phyloP scores from a whole-genome alignment of 352 stramenopile genomes.

The Heterotrichella gracilis region DNA sequence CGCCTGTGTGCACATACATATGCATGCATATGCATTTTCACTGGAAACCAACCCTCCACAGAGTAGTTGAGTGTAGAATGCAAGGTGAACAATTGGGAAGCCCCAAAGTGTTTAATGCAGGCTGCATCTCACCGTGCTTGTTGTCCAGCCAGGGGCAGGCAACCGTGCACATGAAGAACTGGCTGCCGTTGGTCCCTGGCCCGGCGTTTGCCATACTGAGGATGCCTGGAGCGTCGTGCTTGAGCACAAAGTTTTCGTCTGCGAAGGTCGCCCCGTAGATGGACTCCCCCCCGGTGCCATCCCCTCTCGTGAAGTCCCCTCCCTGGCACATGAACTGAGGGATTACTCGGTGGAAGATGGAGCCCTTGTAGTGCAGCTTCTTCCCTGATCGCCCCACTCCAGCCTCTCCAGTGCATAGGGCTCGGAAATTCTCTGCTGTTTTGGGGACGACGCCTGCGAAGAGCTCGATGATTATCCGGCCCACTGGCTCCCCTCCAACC shows the following conservation, averaged over 20 bases:
- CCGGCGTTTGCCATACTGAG: slow-evolving; percentile 50
- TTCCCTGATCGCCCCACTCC: slow-evolving; percentile 51
- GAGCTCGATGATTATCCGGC: slow-evolving; percentile 78
- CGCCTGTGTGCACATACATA: not conserved
- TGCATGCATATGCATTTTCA: too few species aligned
- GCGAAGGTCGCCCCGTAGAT: slow-evolving; percentile 59
- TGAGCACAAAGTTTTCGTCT: slow-evolving; percentile 49
- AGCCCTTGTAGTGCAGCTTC: slow-evolving; percentile 72
- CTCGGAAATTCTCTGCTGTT: slow-evolving; percentile 87
- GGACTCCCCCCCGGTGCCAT: slow-evolving; percentile 58
- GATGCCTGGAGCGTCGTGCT: slow-evolving; percentile 32
- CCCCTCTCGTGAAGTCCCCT: slow-evolving; percentile 60
- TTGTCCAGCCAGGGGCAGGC: slow-evolving; percentile 62
- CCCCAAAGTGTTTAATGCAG: too few species aligned
- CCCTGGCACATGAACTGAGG: slow-evolving; percentile 61
- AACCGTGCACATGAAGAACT: slow-evolving; percentile 80
- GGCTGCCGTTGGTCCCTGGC: slow-evolving; percentile 26
- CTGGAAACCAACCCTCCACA: too few species aligned
- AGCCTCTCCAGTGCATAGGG: slow-evolving; percentile 83
- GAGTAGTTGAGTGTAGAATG: too few species aligned
- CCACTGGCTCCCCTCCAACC: slow-evolving; percentile 46
- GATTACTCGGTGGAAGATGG: slow-evolving; percentile 78
- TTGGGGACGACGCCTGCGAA: slow-evolving; percentile 66
- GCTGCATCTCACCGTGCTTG: slow-evolving; percentile 56
- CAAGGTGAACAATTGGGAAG: too few species aligned